Evolutionary conservation across 768 basidiomycete species (phyloP).

Genomic region (Kwoniella dejecticola): DNA sequence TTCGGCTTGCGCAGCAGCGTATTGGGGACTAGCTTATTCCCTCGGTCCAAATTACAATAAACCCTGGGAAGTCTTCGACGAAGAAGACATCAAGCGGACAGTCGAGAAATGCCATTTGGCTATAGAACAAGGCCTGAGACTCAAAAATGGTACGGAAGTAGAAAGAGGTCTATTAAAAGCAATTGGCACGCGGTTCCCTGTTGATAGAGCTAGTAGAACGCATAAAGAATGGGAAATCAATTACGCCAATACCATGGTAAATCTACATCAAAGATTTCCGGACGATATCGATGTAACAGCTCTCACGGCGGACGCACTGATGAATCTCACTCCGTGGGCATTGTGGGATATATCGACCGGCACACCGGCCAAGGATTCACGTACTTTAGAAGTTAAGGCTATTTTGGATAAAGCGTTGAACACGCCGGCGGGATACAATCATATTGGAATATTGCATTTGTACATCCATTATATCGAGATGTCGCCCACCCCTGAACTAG

Average conservation of each 20-base stretch:
- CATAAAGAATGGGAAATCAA: constrained; percentile 25
- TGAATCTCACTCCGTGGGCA: constrained; percentile 44
- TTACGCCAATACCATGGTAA: constrained; percentile 35
- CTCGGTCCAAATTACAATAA: constrained; percentile 50
- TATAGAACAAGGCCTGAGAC: constrained; percentile 8
- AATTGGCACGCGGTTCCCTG: constrained; percentile 26
- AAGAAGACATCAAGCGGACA: constrained; percentile 14
- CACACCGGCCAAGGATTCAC: constrained; percentile 22
- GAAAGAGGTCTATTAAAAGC: constrained; percentile 33
- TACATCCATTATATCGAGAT: constrained; percentile 48
- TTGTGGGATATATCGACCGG: constrained; percentile 48
- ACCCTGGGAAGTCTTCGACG: constrained; percentile 35
- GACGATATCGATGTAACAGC: constrained; percentile 43
- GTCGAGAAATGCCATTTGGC: constrained; percentile 10
- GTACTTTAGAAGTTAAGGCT: constrained; percentile 20
- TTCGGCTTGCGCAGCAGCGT: constrained; percentile 31
- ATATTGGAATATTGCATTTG: constrained; percentile 44
- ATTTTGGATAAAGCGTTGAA: constrained; percentile 34
- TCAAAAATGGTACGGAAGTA: constrained; percentile 9
- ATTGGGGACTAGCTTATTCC: constrained; percentile 46
- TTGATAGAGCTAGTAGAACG: constrained; percentile 20
- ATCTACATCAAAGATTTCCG: constrained; percentile 29
- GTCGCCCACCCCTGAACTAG: constrained; percentile 40
- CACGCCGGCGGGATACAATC: constrained; percentile 11
- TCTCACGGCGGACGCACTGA: constrained; percentile 42